These are phyloP conservation scores for Crithidia bombi DNA, from an alignment of 208 protist genomes.

Conservation along the genomic window DNA sequence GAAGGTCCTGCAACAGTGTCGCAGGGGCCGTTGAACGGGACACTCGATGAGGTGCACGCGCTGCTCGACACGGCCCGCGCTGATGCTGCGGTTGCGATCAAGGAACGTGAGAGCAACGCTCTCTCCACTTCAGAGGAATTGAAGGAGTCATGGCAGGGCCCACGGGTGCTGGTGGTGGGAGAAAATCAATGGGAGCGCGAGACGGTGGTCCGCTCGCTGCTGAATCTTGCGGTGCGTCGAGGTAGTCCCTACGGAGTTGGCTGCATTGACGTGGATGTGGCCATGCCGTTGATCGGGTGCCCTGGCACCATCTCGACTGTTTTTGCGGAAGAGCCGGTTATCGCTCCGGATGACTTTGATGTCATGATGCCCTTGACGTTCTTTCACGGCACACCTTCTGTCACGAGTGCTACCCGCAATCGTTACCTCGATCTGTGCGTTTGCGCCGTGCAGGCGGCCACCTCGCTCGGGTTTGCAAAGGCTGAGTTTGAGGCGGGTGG, in stretches of 20 bases:
- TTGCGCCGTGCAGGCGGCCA: slow-evolving; percentile 49
- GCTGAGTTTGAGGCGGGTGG: slow-evolving; percentile 65
- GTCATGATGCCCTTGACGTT: slow-evolving; percentile 77
- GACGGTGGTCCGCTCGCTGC: slow-evolving; percentile 53
- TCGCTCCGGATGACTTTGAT: slow-evolving; percentile 74
- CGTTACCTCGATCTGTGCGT: slow-evolving; percentile 85
- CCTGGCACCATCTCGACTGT: slow-evolving; percentile 70
- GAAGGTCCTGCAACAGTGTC: slow-evolving; percentile 41
- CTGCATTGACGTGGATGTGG: slow-evolving; percentile 78
- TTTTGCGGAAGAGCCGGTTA: slow-evolving; percentile 67
- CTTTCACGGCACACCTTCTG: slow-evolving; percentile 71
- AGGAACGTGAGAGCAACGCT: slow-evolving; percentile 9
- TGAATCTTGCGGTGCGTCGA: slow-evolving; percentile 64
- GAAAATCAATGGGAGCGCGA: slow-evolving; percentile 76
- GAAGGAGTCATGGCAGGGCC: slow-evolving; percentile 42
- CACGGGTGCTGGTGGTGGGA: slow-evolving; percentile 78
- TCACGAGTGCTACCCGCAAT: slow-evolving; percentile 58
- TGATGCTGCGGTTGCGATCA: slow-evolving; percentile 42
- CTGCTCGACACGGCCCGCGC: slow-evolving; percentile 54
- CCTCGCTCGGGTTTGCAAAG: slow-evolving; percentile 52
- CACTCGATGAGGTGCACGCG: slow-evolving; percentile 58
- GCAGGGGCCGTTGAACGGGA: slow-evolving; percentile 28
- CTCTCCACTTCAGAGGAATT: slow-evolving; percentile 22
- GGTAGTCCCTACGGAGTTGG: slow-evolving; percentile 48
- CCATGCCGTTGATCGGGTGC: slow-evolving; percentile 71